Percentiles rank a stretch among this genome's conserved stretches.
Evolutionary conservation across 306 rosid species (phyloP).

Genomic region (Vigna mungo): DNA sequence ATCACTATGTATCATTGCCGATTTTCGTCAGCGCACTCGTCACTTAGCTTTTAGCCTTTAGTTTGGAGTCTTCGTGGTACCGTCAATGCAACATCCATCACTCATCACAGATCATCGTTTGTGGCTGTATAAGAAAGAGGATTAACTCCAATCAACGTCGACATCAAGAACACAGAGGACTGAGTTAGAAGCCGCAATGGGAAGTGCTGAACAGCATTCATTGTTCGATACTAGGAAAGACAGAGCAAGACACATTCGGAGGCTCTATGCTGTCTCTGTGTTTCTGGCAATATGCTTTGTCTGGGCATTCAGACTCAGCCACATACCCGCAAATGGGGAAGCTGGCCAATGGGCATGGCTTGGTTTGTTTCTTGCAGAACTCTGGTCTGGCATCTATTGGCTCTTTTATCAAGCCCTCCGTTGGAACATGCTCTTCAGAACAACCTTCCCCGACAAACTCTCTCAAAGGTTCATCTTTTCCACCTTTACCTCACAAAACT

Average conservation of each 20-base stretch:
- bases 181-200: background rate
- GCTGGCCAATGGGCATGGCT: constrained; percentile 60
- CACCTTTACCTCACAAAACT: too few species aligned
- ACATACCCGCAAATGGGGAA: constrained; percentile 41
- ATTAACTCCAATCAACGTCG: too few species aligned
- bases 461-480: constrained; percentile 49
- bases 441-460: constrained; percentile 59
- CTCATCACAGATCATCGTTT: too few species aligned
- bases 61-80: too few species aligned
- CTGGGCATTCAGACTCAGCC: constrained; percentile 55
- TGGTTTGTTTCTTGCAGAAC: constrained; percentile 60
- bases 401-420: constrained; percentile 57
- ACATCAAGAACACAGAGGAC: too few species aligned
- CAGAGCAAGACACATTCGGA: constrained; percentile 48
- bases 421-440: constrained; percentile 58
- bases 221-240: constrained; percentile 57
- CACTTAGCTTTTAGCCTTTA: too few species aligned
- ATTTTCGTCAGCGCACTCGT: too few species aligned
- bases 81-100: too few species aligned
- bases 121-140: too few species aligned
- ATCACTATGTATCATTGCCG: too few species aligned
- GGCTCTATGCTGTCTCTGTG: constrained; percentile 47
- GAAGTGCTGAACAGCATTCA: background rate
- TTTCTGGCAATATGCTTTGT: constrained; percentile 58
- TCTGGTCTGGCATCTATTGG: constrained; percentile 75